Conservation (phyloP, 2,329 filamentous ascomycete genomes). For the Epichloe glyceriae region DNA sequence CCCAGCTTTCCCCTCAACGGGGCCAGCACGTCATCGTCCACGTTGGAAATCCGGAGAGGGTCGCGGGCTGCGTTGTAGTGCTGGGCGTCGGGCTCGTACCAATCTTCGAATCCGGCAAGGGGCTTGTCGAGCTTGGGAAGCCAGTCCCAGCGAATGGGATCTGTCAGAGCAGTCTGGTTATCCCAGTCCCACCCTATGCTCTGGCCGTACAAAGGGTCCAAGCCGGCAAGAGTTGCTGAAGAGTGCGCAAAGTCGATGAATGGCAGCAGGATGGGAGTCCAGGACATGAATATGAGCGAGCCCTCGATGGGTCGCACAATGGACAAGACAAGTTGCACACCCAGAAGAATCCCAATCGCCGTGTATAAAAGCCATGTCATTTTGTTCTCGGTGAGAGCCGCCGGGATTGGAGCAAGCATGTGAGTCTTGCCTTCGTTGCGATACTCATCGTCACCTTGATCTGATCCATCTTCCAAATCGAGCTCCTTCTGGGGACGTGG, state of each 20-base stretch:
- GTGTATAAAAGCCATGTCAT: constrained; percentile 9
- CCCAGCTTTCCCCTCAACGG: constrained; percentile 14
- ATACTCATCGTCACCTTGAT: constrained; percentile 4
- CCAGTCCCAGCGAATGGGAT: constrained; percentile 12
- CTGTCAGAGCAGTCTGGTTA: constrained; percentile 14
- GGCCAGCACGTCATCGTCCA: constrained; percentile 19
- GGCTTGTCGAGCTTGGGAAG: constrained; percentile 10
- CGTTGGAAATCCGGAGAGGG: constrained; percentile 28
- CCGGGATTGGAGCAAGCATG: background rate
- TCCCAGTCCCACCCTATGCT: constrained; percentile 16
- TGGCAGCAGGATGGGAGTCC: constrained; percentile 20
- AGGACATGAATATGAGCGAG: constrained; percentile 22
- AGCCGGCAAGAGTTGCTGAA: constrained; percentile 15
- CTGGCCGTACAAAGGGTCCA: constrained; percentile 14
- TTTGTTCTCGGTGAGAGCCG: background rate
- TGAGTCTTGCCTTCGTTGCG: constrained; percentile 3
- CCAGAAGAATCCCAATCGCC: constrained; percentile 13
- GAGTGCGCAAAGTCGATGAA: constrained; percentile 21
- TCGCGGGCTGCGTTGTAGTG: constrained; percentile 24
- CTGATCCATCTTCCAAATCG: constrained; percentile 7
- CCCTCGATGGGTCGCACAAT: constrained; percentile 19
- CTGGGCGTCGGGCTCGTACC: constrained; percentile 10
- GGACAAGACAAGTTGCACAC: constrained; percentile 13
- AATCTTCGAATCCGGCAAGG: constrained; percentile 15
- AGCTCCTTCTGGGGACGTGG: constrained; percentile 8